A percentile compares a stretch with the other conserved stretches of the same genome.
These are phyloP conservation scores for Podospora comata DNA, from an alignment of 495 filamentous ascomycete species.

Conservation along the genomic window DNA sequence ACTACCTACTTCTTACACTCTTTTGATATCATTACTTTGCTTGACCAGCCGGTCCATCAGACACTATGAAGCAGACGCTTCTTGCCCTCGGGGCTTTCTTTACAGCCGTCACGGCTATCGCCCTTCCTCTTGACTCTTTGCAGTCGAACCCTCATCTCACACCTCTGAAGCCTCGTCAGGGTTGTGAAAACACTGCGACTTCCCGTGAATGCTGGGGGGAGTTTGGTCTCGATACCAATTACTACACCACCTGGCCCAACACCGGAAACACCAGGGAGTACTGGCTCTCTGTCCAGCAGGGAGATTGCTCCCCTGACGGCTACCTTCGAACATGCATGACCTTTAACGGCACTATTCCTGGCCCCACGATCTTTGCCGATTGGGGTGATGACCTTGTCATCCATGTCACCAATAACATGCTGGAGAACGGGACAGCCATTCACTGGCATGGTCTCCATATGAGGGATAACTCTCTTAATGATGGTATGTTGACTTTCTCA, in stretches of 20 bases:
- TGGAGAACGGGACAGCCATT: constrained; percentile 29
- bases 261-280: constrained; percentile 17
- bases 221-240: constrained; percentile 26
- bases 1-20: neutral
- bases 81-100: neutral
- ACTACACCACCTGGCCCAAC: constrained; percentile 20
- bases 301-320: constrained; percentile 46
- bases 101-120: neutral
- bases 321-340: constrained; percentile 50
- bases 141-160: neutral
- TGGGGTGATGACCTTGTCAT: constrained; percentile 49
- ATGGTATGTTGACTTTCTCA: constrained; percentile 12
- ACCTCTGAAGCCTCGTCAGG: constrained; percentile 3
- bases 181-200: constrained; percentile 19
- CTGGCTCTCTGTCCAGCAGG: constrained; percentile 30
- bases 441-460: constrained; percentile 39
- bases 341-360: constrained; percentile 55
- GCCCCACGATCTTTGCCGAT: constrained; percentile 52
- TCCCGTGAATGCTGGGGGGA: constrained; percentile 28
- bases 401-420: constrained; percentile 25
- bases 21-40: neutral
- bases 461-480: constrained; percentile 28
- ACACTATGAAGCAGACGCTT: neutral
- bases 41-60: neutral
- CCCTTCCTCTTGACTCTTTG: neutral